Evolutionary conservation across 306 rosid genomes (phyloP).

Genomic region (Acacia crassicarpa): DNA sequence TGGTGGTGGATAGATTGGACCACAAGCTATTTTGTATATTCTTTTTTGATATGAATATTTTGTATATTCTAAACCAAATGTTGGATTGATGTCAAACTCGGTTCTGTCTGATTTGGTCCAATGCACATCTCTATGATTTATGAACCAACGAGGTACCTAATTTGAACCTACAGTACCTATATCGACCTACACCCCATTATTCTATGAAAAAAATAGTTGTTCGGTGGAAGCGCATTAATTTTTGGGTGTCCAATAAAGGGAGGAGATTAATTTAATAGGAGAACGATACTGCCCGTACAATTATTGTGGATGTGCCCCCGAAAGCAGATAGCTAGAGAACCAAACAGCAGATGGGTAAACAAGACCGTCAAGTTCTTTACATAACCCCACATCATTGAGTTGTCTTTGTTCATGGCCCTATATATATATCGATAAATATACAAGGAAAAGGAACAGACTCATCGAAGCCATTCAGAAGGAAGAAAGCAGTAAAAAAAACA

Average conservation of each 20-base stretch:
- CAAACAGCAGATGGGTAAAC: neutral
- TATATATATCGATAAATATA: neutral
- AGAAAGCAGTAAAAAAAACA: neutral
- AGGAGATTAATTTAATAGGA: neutral
- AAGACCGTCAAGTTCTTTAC: neutral
- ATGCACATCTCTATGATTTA: no score
- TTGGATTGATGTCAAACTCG: no score
- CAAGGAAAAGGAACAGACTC: neutral
- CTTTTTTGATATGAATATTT: no score
- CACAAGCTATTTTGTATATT: fast-evolving
- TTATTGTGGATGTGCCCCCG: neutral
- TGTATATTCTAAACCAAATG: no score
- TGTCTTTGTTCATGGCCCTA: neutral
- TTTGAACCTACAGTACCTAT: neutral
- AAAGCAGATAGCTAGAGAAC: neutral
- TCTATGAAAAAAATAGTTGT: neutral
- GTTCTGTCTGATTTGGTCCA: fast-evolving
- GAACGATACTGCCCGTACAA: neutral
- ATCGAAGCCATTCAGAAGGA: neutral
- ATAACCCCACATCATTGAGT: neutral
- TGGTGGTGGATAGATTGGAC: fast-evolving
- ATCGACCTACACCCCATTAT: neutral
- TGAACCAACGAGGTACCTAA: neutral
- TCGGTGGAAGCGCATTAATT: neutral
- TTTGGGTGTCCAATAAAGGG: neutral